phyloP scores from a whole-genome alignment of 768 basidiomycete species.

The Panaeolus papilionaceus region DNA sequence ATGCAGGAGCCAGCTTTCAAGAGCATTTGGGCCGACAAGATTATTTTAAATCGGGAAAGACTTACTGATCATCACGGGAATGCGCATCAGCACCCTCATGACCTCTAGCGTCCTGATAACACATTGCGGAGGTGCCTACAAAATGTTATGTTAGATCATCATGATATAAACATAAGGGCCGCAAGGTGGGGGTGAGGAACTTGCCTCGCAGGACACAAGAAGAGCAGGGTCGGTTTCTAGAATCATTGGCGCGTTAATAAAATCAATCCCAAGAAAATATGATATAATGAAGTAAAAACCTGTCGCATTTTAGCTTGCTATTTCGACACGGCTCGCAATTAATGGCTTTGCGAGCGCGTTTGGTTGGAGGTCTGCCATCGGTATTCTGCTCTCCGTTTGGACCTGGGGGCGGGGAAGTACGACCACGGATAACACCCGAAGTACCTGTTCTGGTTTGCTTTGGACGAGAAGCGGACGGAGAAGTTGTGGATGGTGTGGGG shows the following conservation, averaged over 20 bases:
- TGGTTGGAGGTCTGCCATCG: conserved; percentile 73
- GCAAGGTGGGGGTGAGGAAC: conserved; percentile 29
- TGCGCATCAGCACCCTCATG: conserved; percentile 60
- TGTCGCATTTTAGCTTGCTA: conserved; percentile 90
- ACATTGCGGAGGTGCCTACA: conserved; percentile 78
- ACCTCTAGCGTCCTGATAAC: conserved; percentile 78
- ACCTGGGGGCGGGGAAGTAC: conserved; percentile 54
- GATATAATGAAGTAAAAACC: conserved; percentile 46
- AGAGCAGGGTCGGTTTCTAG: conserved; percentile 86
- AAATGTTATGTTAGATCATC: conserved; percentile 30
- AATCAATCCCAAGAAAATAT: conserved; percentile 11
- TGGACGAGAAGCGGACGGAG: conserved; percentile 45
- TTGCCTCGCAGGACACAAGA: conserved; percentile 84
- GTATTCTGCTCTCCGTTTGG: conserved; percentile 46
- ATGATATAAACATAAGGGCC: conserved; percentile 28
- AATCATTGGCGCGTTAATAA: conserved; percentile 24
- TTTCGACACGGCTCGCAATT: conserved; percentile 90
- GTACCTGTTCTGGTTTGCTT: conserved; percentile 47
- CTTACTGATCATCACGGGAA: conserved; percentile 65
- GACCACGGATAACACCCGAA: conserved; percentile 52
- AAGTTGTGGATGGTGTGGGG: conserved; percentile 39
- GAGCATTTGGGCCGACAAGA: not conserved
- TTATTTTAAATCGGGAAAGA: conserved; percentile 23
- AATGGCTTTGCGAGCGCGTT: conserved; percentile 86
- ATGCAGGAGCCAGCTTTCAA: not conserved